These are phyloP conservation scores for Tulasnella sp. DNA, from an alignment of 768 basidiomycete genomes.

Conservation along the genomic window DNA sequence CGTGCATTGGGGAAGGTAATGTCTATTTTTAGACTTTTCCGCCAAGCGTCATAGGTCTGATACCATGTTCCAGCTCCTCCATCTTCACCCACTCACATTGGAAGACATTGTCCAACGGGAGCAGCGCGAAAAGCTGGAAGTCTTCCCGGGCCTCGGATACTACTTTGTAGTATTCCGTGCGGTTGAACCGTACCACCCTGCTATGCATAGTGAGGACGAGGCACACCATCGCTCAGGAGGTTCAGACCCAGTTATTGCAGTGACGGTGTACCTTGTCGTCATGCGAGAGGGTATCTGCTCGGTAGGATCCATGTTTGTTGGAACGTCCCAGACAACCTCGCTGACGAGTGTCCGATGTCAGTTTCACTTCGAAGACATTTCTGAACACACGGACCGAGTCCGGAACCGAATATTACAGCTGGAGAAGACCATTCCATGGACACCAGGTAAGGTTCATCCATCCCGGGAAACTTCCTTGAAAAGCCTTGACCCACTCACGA, in stretches of 20 bases:
- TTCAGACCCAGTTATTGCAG: constrained; percentile 55
- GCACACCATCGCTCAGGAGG: constrained; percentile 35
- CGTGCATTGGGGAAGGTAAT: constrained; percentile 73
- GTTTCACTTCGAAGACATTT: constrained; percentile 90
- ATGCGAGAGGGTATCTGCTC: constrained; percentile 83
- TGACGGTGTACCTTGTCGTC: constrained; percentile 84
- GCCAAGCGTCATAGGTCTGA: not conserved
- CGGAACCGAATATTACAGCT: constrained; percentile 62
- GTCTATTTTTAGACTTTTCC: not conserved
- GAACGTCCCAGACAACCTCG: no score
- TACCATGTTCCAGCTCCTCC: constrained; percentile 54
- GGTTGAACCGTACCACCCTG: constrained; percentile 47
- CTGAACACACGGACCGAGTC: constrained; percentile 78
- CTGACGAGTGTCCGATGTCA: constrained; percentile 34
- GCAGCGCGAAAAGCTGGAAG: constrained; percentile 84
- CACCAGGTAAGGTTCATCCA: constrained; percentile 52
- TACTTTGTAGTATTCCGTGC: constrained; percentile 87
- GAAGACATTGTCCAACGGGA: constrained; percentile 93
- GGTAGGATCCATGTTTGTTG: no score
- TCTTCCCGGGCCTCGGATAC: constrained; percentile 83
- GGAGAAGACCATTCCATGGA: constrained; percentile 60
- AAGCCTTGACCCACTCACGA: not conserved
- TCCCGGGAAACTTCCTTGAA: not conserved
- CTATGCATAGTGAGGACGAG: constrained; percentile 22
- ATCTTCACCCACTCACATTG: constrained; percentile 85